phyloP scores from a whole-genome alignment of 345 rosid genomes.

The Sonneratia caseolaris region DNA sequence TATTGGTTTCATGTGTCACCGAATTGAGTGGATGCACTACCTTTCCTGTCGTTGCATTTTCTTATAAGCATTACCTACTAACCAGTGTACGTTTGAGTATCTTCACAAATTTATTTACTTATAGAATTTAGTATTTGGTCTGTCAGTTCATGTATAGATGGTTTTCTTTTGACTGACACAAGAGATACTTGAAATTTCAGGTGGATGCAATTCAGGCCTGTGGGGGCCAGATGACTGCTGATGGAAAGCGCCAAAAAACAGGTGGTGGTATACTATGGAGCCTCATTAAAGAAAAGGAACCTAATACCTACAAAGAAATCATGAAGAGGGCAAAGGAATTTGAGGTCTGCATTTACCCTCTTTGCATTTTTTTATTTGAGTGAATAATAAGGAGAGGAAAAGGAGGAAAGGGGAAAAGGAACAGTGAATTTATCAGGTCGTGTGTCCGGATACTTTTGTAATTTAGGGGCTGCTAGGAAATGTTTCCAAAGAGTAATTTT shows the following conservation, averaged over 20 bases:
- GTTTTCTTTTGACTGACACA: not conserved
- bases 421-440: not conserved
- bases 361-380: not conserved
- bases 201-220: slow-evolving; percentile 75
- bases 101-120: not conserved
- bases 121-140: no score
- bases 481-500: not conserved
- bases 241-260: slow-evolving; percentile 61
- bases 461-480: not conserved
- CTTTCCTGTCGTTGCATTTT: no score
- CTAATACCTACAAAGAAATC: slow-evolving; percentile 60
- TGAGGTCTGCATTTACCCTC: slow-evolving; percentile 40
- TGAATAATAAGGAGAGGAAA: not conserved
- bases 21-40: no score
- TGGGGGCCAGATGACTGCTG: slow-evolving; percentile 96
- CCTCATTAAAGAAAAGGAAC: slow-evolving; percentile 71
- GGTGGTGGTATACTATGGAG: slow-evolving; percentile 90
- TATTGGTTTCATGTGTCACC: no score
- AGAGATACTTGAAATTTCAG: slow-evolving; percentile 23
- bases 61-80: no score
- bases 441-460: not conserved
- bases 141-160: not conserved
- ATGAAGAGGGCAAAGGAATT: slow-evolving; percentile 81
- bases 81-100: not conserved
- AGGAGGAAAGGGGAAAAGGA: no score